phyloP scores from a whole-genome alignment of 495 filamentous ascomycete species.

The Neurospora sp. region DNA sequence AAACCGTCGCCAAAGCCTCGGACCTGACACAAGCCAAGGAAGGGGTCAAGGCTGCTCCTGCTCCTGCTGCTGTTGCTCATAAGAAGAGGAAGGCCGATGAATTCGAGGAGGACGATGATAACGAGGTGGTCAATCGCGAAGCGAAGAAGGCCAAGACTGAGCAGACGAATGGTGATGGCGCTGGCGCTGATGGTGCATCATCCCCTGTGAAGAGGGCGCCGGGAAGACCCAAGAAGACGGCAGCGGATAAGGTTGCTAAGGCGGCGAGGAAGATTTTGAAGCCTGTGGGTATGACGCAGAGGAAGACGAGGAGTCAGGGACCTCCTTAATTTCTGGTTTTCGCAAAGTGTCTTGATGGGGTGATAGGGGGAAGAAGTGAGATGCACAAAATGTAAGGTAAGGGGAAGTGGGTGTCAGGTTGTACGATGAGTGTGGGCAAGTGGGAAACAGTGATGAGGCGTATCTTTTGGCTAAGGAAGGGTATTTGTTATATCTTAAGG shows the following conservation, averaged over 20 bases:
- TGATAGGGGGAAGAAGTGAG: background rate
- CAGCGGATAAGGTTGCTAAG: background rate
- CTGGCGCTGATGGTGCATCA: background rate
- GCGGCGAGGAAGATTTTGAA: background rate
- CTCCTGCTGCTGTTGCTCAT: slow-evolving; percentile 1
- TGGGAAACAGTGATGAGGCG: background rate
- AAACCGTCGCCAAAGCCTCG: background rate
- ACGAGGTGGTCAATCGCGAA: slow-evolving; percentile 9
- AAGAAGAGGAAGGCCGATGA: slow-evolving; percentile 8
- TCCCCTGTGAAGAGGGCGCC: background rate
- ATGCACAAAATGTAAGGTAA: background rate
- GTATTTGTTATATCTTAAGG: background rate
- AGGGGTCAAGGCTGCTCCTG: slow-evolving; percentile 6
- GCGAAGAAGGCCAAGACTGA: slow-evolving; percentile 30
- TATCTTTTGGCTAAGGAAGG: background rate
- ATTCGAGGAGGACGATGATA: slow-evolving; percentile 10
- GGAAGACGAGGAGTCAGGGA: slow-evolving; percentile 39
- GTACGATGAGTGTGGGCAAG: background rate
- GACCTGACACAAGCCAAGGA: background rate
- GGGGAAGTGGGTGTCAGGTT: background rate
- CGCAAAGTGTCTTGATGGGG: too few species aligned
- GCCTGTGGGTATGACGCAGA: slow-evolving; percentile 26
- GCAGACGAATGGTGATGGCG: slow-evolving; percentile 6
- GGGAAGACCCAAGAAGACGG: background rate
- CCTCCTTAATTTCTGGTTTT: slow-evolving; percentile 14